phyloP scores from a whole-genome alignment of 1,139 yeast genomes.

The Geotrichum cucujoidarum region DNA sequence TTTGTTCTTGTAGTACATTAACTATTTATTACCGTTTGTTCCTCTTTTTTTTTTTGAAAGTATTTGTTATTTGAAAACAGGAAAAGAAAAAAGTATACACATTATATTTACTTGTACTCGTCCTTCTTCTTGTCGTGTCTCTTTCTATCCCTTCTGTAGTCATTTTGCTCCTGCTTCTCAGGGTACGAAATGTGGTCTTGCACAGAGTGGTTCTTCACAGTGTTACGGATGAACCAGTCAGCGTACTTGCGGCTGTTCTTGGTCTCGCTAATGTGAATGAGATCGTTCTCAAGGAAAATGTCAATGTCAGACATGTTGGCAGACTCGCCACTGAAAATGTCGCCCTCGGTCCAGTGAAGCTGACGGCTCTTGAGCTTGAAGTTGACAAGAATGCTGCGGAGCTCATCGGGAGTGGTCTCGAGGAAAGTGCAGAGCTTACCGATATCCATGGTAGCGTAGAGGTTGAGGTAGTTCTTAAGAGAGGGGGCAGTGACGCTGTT shows the following conservation, averaged over 20 bases:
- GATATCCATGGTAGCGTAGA: conserved; percentile 45
- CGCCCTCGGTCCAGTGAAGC: conserved; percentile 42
- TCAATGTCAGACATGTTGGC: conserved; percentile 44
- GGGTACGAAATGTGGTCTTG: conserved; percentile 42
- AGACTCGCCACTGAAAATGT: conserved; percentile 41
- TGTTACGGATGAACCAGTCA: conserved; percentile 48
- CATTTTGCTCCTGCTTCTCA: conserved; percentile 26
- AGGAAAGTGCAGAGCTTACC: conserved; percentile 42
- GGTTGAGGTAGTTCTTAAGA: conserved; percentile 43
- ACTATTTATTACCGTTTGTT: neutral
- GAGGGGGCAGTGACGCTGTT: conserved; percentile 40
- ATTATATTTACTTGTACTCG: neutral
- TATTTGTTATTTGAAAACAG: neutral
- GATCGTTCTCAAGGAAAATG: conserved; percentile 40
- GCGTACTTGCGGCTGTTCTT: conserved; percentile 45
- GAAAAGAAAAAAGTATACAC: neutral
- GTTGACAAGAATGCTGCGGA: conserved; percentile 38
- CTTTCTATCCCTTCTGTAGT: conserved; percentile 10
- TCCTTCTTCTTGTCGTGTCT: conserved; percentile 12
- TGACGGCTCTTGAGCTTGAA: conserved; percentile 46
- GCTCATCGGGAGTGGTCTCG: conserved; percentile 38
- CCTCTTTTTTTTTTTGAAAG: neutral
- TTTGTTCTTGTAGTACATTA: too few species aligned
- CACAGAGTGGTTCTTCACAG: conserved; percentile 42
- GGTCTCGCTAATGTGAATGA: conserved; percentile 44